These are phyloP conservation scores for Coemansia sp. DNA, from an alignment of 192 early-diverging fungal genomes.

Conservation along the genomic window DNA sequence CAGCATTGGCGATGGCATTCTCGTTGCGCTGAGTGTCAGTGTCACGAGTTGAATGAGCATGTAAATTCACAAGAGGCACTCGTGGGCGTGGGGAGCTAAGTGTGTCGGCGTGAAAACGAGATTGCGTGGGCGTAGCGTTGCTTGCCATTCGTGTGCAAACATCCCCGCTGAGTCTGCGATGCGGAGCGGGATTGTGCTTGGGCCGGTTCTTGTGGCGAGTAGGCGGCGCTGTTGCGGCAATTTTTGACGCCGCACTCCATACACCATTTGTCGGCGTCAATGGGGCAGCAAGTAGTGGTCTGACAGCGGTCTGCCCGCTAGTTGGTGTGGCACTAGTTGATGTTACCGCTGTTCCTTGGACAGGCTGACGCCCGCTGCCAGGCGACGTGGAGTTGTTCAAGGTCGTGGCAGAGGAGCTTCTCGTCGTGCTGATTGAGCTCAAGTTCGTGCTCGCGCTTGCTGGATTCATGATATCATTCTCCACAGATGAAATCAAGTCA, in stretches of 20 bases:
- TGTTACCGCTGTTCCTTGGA: neutral
- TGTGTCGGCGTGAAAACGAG: neutral
- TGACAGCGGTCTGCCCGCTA: neutral
- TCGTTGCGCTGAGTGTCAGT: conserved; percentile 3
- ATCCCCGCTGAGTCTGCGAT: neutral
- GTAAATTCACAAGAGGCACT: neutral
- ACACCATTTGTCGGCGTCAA: neutral
- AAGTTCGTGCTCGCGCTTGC: neutral
- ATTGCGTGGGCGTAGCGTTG: neutral
- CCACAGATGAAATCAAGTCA: conserved; percentile 25
- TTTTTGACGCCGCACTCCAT: neutral
- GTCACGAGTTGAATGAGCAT: neutral
- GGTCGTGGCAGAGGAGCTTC: neutral
- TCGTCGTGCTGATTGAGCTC: neutral
- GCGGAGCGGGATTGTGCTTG: neutral
- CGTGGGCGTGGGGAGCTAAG: neutral
- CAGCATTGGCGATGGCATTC: neutral
- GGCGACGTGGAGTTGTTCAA: neutral
- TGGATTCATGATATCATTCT: neutral
- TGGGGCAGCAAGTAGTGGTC: neutral
- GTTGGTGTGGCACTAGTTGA: neutral
- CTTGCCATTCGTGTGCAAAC: neutral
- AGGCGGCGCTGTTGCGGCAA: neutral
- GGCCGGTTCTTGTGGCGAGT: neutral
- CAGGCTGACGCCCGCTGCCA: neutral